Percentiles rank a stretch among this genome's conserved stretches.
phyloP scores from a whole-genome alignment of 2,329 filamentous ascomycete species.

The Fusarium praegraminearum region DNA sequence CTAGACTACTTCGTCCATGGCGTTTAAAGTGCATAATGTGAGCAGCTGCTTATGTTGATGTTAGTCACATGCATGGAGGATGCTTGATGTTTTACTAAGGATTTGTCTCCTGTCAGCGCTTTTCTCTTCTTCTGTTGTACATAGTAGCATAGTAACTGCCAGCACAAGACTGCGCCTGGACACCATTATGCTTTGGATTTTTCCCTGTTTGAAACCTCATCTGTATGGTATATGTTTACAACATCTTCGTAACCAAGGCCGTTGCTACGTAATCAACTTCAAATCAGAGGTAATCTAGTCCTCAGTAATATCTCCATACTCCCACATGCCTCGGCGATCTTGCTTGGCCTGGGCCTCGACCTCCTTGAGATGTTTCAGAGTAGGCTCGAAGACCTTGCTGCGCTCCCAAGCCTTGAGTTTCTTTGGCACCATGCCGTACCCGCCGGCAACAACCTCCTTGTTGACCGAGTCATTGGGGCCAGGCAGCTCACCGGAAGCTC shows the following conservation, averaged over 20 bases:
- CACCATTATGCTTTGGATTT: conserved; percentile 31
- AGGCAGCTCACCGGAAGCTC: conserved; percentile 65
- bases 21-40: background rate
- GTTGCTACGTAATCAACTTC: conserved; percentile 15
- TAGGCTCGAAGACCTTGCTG: conserved; percentile 73
- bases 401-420: conserved; percentile 95
- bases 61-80: conserved; percentile 23
- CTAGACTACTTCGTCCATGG: conserved; percentile 22
- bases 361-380: conserved; percentile 78
- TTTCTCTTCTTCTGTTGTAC: conserved; percentile 16
- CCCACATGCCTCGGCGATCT: conserved; percentile 90
- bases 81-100: background rate
- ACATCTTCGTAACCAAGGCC: conserved; percentile 28
- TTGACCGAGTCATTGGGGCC: conserved; percentile 85
- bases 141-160: conserved; percentile 12
- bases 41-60: conserved; percentile 13
- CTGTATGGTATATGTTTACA: conserved; percentile 19
- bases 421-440: conserved; percentile 88
- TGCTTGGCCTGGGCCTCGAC: conserved; percentile 83
- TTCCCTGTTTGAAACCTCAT: conserved; percentile 16
- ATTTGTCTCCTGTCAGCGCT: conserved; percentile 6
- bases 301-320: conserved; percentile 96
- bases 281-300: conserved; percentile 65
- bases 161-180: conserved; percentile 7
- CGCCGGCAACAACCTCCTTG: conserved; percentile 84